Base-by-base conservation (phyloP, 1,284 basidiomycete genomes). In the Leccinum subrobustum region DNA sequence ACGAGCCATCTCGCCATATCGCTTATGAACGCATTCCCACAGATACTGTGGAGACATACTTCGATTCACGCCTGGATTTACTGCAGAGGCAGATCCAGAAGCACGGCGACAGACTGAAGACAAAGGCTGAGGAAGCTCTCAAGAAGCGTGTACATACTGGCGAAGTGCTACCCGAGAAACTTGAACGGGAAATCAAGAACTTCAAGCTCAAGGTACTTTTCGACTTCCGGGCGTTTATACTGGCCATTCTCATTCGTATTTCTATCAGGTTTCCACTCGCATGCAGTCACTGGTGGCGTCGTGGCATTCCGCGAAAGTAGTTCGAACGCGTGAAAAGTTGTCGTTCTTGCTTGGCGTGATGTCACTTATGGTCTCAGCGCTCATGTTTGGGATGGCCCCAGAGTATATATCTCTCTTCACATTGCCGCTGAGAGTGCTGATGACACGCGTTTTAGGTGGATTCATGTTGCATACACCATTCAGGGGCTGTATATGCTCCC, bases 261-360 rank as follows among this genome's bases (percentile, higher is more conserved):
- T 48, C 6, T 62, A n/a, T 25, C 25, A 94, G 87, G 85, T 96
- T 44, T 89, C 90, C 1, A 79, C 82, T 59, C 85, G 92, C 27
- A 86, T 95, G 78, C 82, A 89, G 29, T 80, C 78, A 1, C 77
- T 97, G 12, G 79, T 87, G 29, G 80, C 83, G 11, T 87, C 90
- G 47, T 92, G 95, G 95, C 87, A 93, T 67, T 94, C 93, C 31
- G 89, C 93, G 1, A 95, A 96, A 72, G 91, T 95, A 39, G 88
- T 97, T 33, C 84, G 94, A 29, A 95, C 92, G n/a, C 84, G 91
- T 57, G 93, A 95, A 68, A 96, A 96, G 75, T 80, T 92, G 62
- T 91, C 91, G 0, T 98, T 98, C 78, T 92, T 96, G 76, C 84
- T 93, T 65, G 92, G 93, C 29, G 95, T 98, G 44, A 91, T 93